phyloP scores from a whole-genome alignment of 495 filamentous ascomycete genomes.

The Talaromyces proteolyticus region DNA sequence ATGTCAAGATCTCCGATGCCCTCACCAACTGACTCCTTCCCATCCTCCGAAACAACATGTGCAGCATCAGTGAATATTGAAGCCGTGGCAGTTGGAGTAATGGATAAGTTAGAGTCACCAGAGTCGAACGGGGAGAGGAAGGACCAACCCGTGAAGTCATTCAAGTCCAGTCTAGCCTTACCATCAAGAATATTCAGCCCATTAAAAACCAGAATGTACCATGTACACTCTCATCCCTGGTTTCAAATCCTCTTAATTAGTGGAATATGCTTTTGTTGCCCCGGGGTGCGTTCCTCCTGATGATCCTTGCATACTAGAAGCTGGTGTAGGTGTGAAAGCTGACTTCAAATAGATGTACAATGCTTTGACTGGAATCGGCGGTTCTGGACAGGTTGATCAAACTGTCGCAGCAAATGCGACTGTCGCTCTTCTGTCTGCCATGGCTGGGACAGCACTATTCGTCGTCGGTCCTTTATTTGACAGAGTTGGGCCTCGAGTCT shows the following conservation, averaged over 20 bases:
- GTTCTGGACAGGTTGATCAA: conserved; percentile 41
- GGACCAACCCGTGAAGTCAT: too few species aligned
- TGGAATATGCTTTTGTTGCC: conserved; percentile 77
- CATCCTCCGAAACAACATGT: not conserved
- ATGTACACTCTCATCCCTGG: conserved; percentile 26
- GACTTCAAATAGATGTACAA: conserved; percentile 56
- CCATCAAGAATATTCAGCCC: too few species aligned
- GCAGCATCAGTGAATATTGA: not conserved
- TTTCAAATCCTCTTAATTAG: conserved; percentile 39
- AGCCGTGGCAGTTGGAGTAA: not conserved
- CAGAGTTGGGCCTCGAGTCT: conserved; percentile 30
- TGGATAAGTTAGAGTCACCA: not conserved
- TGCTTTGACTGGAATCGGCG: conserved; percentile 52
- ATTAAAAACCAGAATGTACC: too few species aligned
- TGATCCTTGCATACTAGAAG: not conserved
- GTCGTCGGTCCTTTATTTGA: conserved; percentile 36
- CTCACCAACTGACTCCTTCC: not conserved
- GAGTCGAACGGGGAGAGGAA: not conserved
- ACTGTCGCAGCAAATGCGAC: conserved; percentile 35
- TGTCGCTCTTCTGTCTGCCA: conserved; percentile 33
- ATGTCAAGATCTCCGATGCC: not conserved
- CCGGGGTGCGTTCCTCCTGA: conserved; percentile 49
- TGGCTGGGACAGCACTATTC: conserved; percentile 33
- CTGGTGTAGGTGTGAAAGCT: conserved; percentile 6
- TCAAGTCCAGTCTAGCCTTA: too few species aligned